Evolutionary conservation across 139 green algal genomes (phyloP), one percentile per base, ranked within the genome.

Genomic region (Chlorokybus atmophyticus): DNA sequence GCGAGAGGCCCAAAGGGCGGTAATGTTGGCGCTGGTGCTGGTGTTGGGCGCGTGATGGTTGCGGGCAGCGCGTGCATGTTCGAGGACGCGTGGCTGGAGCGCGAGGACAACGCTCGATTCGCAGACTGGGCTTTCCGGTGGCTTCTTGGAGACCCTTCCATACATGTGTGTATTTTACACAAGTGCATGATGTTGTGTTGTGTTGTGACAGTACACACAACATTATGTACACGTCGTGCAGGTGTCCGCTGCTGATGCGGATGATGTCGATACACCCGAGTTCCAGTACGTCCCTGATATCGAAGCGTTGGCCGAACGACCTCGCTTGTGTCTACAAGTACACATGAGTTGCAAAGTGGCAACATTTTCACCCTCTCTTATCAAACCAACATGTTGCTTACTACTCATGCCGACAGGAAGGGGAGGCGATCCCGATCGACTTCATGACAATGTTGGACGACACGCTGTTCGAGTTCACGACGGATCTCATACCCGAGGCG

Each of bases 121-220:
- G 80, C 85, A 58, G 83, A 93, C 54, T 92, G 82, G 58, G 24
- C 87, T 0, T 84, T 93, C 76, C 79, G 78, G 40, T 93, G 79
- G 72, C 64, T 93, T 30, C 14, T 10, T 14, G 69, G 71, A 29
- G n/a, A n/a, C n/a, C n/a, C n/a, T n/a, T n/a, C n/a, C n/a, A n/a
- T n/a, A n/a, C n/a, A n/a, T n/a, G n/a, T n/a, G n/a, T n/a, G n/a
- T n/a, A n/a, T n/a, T n/a, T n/a, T n/a, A n/a, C n/a, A n/a, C n/a
- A n/a, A n/a, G n/a, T n/a, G n/a, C n/a, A n/a, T n/a, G n/a, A n/a
- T n/a, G n/a, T n/a, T n/a, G n/a, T n/a, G n/a, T n/a, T n/a, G n/a
- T n/a, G n/a, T n/a, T n/a, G n/a, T n/a, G n/a, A n/a, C n/a, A n/a
- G n/a, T n/a, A n/a, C n/a, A n/a, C n/a, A n/a, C n/a, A n/a, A n/a